Evolutionary conservation across 1,284 basidiomycete species (phyloP).

Genomic region (Cutaneotrichosporon mucoides): DNA sequence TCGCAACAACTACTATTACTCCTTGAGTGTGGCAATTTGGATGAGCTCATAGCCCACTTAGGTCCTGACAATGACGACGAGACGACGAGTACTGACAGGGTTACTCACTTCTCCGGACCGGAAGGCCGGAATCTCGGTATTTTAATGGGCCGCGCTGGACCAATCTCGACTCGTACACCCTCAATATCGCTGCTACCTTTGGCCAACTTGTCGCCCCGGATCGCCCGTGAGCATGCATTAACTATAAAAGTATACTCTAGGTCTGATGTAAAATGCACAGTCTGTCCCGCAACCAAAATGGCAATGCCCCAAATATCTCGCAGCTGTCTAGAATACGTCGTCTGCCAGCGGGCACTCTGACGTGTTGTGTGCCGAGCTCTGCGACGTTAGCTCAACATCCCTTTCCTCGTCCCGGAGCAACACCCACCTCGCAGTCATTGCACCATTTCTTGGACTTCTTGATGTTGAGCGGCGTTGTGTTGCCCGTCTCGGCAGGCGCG

Average conservation of each 20-base stretch:
- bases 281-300: not conserved
- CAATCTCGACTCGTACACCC: too few species aligned
- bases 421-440: conserved; percentile 47
- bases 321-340: conserved; percentile 16
- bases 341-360: conserved; percentile 47
- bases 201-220: too few species aligned
- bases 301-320: not conserved
- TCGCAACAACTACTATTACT: not conserved
- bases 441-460: conserved; percentile 40
- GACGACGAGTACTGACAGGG: too few species aligned
- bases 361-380: conserved; percentile 45
- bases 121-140: too few species aligned
- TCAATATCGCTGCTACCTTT: too few species aligned
- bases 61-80: too few species aligned
- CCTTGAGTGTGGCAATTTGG: too few species aligned
- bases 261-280: not conserved
- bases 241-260: not conserved
- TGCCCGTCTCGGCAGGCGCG: conserved; percentile 18
- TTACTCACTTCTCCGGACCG: too few species aligned
- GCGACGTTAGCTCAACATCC: not conserved
- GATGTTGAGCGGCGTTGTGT: conserved; percentile 19
- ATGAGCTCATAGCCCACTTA: too few species aligned
- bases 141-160: too few species aligned
- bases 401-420: too few species aligned
- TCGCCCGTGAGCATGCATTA: too few species aligned